Percentiles rank a stretch among this genome's conserved stretches.
Evolutionary conservation across 2,329 filamentous ascomycete genomes (phyloP).

Genomic region (Venturia effusa): DNA sequence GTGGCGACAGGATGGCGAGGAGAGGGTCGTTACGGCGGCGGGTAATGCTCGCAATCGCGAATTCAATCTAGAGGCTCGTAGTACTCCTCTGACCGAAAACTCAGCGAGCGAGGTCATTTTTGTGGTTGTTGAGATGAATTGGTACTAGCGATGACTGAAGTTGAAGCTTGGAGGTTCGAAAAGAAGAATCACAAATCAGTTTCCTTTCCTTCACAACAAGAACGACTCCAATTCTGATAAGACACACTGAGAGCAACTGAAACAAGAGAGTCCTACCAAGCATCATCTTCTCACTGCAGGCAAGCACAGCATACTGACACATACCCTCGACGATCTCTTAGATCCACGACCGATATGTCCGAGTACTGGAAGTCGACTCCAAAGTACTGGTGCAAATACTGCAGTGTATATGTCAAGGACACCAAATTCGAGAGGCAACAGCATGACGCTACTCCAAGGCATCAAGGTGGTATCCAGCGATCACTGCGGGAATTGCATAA

Average conservation of each 20-base stretch:
- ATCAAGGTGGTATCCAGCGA: constrained; percentile 78
- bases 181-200: background rate
- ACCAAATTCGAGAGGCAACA: constrained; percentile 81
- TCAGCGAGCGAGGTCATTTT: background rate
- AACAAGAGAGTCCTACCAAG: background rate
- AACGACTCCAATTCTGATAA: background rate
- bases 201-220: background rate
- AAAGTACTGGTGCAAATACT: constrained; percentile 98
- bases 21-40: background rate
- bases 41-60: background rate
- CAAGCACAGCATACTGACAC: background rate
- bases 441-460: constrained; percentile 76
- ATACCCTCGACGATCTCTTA: background rate
- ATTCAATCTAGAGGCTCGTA: background rate
- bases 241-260: no score
- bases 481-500: constrained; percentile 84
- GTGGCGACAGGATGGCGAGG: background rate
- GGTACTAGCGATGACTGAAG: background rate
- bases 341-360: constrained; percentile 50
- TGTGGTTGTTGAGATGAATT: background rate
- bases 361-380: constrained; percentile 99
- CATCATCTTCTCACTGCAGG: background rate
- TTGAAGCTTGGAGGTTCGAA: background rate
- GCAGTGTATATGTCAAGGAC: constrained; percentile 80
- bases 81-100: background rate